Evolutionary conservation across 2,329 filamentous ascomycete genomes (phyloP).

Genomic region (Achaetomium macrosporum): DNA sequence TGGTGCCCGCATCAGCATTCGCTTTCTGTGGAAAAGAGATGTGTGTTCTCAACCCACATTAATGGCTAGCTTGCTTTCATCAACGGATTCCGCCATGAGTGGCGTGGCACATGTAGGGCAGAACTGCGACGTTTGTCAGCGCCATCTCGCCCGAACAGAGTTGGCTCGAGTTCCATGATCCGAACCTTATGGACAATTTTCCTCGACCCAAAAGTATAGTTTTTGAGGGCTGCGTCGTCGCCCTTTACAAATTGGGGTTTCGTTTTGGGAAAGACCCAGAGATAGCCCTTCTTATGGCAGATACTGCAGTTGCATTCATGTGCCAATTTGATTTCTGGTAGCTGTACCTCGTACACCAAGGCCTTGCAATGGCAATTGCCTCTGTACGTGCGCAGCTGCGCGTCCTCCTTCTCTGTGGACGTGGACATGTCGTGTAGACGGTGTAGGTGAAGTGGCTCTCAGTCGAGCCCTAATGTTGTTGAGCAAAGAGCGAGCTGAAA

Average conservation of each 20-base stretch:
- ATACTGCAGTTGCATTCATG: constrained; percentile 63
- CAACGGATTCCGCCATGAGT: constrained; percentile 17
- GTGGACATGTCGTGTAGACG: neutral
- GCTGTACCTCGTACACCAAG: constrained; percentile 44
- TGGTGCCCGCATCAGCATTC: neutral
- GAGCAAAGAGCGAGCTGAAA: no score
- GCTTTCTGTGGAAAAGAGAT: no score
- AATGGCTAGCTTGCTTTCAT: constrained; percentile 26
- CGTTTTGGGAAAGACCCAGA: constrained; percentile 31
- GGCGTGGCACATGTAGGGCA: constrained; percentile 19
- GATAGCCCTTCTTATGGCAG: constrained; percentile 46
- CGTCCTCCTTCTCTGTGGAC: neutral
- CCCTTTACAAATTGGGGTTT: constrained; percentile 43
- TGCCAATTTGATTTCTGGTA: constrained; percentile 53
- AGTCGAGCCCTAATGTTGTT: no score
- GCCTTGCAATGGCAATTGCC: constrained; percentile 53
- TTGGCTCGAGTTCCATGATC: neutral
- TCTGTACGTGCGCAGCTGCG: constrained; percentile 32
- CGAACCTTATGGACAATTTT: constrained; percentile 36
- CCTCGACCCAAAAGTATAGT: constrained; percentile 38
- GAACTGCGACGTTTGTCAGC: neutral
- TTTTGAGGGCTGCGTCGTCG: constrained; percentile 31
- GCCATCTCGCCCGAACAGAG: neutral
- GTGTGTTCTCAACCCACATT: constrained; percentile 32
- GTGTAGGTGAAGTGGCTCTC: no score